Percentiles rank a stretch among this genome's conserved stretches.
These are phyloP conservation scores for Coffea humblotiana DNA, from an alignment of 305 asterid genomes.

Conservation along the genomic window DNA sequence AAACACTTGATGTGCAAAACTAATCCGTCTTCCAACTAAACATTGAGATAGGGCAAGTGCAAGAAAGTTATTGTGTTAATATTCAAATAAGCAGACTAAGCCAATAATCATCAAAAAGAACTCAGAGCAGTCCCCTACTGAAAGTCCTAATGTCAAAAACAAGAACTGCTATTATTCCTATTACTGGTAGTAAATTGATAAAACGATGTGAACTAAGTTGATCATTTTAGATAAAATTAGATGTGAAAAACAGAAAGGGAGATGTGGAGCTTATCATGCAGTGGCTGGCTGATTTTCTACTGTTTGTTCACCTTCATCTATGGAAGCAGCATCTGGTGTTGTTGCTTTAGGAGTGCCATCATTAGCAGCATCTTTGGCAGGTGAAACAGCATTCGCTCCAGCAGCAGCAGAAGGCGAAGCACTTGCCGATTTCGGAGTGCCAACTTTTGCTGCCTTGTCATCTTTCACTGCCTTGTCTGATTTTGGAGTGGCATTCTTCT, in stretches of 20 bases:
- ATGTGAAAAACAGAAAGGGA: background rate
- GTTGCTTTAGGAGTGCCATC: slow-evolving; percentile 30
- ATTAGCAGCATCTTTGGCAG: slow-evolving; percentile 26
- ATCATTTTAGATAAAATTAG: background rate
- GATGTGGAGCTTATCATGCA: slow-evolving; percentile 20
- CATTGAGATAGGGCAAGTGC: background rate
- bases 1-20: background rate
- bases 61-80: background rate
- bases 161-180: slow-evolving; percentile 31
- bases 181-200: background rate
- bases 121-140: background rate
- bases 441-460: slow-evolving; percentile 13
- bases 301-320: slow-evolving; percentile 19
- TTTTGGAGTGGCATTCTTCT: slow-evolving; percentile 7
- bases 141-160: background rate
- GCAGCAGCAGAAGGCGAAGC: slow-evolving; percentile 12
- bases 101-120: background rate
- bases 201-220: background rate
- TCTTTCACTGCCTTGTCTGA: slow-evolving; percentile 9
- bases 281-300: slow-evolving; percentile 29
- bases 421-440: slow-evolving; percentile 12
- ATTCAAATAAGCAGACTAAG: background rate
- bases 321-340: slow-evolving; percentile 31
- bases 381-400: slow-evolving; percentile 28
- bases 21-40: background rate